Conservation (phyloP, 1,284 basidiomycete genomes). For the Sanghuangporus weigelae region DNA sequence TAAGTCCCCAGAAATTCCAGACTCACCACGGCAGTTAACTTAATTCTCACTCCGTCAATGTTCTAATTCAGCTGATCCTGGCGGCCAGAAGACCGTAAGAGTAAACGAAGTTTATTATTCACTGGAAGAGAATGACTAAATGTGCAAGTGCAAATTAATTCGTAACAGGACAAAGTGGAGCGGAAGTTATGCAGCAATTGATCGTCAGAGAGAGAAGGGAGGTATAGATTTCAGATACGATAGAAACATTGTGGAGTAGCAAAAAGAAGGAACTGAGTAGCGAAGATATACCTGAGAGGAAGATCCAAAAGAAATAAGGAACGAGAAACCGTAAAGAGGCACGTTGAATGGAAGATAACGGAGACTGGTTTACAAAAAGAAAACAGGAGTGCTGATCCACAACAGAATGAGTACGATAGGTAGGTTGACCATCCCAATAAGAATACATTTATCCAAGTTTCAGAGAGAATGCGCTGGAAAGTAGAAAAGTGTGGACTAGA, state of each 20-base stretch:
- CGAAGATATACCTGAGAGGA: not conserved
- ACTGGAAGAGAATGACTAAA: conserved; percentile 2
- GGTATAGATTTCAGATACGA: not conserved
- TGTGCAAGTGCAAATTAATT: not conserved
- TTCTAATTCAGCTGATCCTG: not conserved
- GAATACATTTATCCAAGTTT: conserved; percentile 8
- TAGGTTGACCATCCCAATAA: conserved; percentile 2
- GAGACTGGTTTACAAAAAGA: not conserved
- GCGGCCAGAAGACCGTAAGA: not conserved
- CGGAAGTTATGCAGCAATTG: not conserved
- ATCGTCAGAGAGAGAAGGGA: not conserved
- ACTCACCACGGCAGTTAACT: not conserved
- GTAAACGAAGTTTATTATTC: not conserved
- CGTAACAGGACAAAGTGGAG: conserved; percentile 4
- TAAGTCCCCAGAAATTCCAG: not conserved
- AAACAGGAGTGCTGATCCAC: conserved; percentile 3
- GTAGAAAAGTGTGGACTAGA: conserved; percentile 1
- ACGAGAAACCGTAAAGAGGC: not conserved
- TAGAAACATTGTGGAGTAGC: not conserved
- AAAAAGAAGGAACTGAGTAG: not conserved
- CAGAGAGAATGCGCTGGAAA: not conserved
- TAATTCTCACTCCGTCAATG: not conserved
- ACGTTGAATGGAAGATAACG: not conserved
- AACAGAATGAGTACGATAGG: conserved; percentile 10
- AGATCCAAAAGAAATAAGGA: not conserved